These are phyloP conservation scores for Nepenthes alata DNA, from an alignment of 179 eudicot species.

Conservation along the genomic window DNA sequence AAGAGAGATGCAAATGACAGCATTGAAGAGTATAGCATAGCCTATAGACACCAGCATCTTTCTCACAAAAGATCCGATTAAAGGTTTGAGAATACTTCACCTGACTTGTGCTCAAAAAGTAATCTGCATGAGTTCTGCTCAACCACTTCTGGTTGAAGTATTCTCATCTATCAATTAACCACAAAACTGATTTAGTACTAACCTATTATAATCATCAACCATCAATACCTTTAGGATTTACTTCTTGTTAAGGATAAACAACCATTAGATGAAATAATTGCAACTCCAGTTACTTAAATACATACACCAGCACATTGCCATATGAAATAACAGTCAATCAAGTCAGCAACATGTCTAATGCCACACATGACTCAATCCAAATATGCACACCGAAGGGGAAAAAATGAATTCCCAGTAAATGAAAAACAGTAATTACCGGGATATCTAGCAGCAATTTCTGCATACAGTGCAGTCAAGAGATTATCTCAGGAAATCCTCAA, in stretches of 20 bases:
- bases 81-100: constrained; percentile 45
- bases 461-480: constrained; percentile 63
- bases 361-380: constrained; percentile 11
- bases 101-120: constrained; percentile 38
- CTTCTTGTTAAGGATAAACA: constrained; percentile 15
- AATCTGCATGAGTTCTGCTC: constrained; percentile 54
- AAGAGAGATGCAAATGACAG: constrained; percentile 1
- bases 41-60: constrained; percentile 16
- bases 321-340: background rate
- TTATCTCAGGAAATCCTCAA: constrained; percentile 84
- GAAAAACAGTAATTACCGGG: constrained; percentile 68
- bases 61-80: constrained; percentile 14
- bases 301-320: background rate
- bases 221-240: constrained; percentile 19
- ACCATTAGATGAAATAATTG: constrained; percentile 2
- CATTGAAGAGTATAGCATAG: constrained; percentile 1
- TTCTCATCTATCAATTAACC: constrained; percentile 72
- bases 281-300: background rate
- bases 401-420: constrained; percentile 31
- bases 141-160: constrained; percentile 62
- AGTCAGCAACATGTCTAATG: constrained; percentile 1
- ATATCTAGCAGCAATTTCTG: constrained; percentile 71
- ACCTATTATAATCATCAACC: constrained; percentile 11
- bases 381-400: constrained; percentile 11
- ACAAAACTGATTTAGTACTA: constrained; percentile 57